Evolutionary conservation across 805 yeast genomes (phyloP), one percentile per base, ranked within the genome.

Genomic region (Monosporozyma unispora): DNA sequence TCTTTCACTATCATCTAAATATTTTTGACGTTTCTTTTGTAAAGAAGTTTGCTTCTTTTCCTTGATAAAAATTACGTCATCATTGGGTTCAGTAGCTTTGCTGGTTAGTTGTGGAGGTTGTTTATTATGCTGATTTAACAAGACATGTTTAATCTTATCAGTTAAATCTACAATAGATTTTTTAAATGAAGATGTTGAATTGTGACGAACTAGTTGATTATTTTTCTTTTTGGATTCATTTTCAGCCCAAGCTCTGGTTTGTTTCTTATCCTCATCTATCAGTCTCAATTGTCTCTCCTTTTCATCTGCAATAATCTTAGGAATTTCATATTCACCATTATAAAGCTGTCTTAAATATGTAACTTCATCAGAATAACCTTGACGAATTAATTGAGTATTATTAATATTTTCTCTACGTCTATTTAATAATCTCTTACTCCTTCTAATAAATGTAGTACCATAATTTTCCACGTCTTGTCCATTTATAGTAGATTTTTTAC

Each of bases 391-490:
- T 6, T 52, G 48, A 9, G 55, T 50, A 29, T 48, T 31, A n/a
- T 46, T 52, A 37, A 25, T 27, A n/a, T 38, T 25, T 42, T 44
- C 33, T 37, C 35, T 19, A 28, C 12, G 25, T 16, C 22, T 12
- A 14, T 21, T 21, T 4, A 25, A 16, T 25, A 25, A 25, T 42
- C 28, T 42, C 37, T 42, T 58, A 8, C 50, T 50, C 47, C 60
- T 60, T 41, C 57, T 53, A 40, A 63, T 44, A 45, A 72, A 66
- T 2, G 62, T 52, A 1, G 74, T 69, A 3, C 77, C 77, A 50
- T 73, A 73, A 21, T 39, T 39, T 11, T 21, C 21, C 7, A 18
- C 21, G 1, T 18, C 25, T 7, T 9, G 27, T 28, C 45, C 33
- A 43, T n/a, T 40, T 22, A 21, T 31, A 10, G 44, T 21, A 31